Evolutionary conservation across 1,284 basidiomycete species (phyloP).

Genomic region (Rhodotorula sp.): DNA sequence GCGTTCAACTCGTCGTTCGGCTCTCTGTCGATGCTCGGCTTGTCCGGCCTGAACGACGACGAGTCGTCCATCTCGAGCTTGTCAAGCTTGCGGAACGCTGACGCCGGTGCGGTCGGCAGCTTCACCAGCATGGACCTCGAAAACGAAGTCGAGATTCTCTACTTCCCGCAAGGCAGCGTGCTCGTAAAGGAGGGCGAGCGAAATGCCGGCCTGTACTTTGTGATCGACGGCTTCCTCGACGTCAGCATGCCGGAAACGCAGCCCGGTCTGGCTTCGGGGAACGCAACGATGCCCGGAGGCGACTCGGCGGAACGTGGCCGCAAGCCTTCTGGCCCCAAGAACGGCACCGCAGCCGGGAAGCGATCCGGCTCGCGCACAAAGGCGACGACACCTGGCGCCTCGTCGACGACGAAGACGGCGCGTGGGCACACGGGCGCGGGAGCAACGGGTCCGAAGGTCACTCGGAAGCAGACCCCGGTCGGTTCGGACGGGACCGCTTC

Average conservation of each 20-base stretch:
- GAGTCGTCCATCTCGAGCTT: constrained; percentile 40
- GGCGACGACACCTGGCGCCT: not conserved
- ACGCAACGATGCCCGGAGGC: not conserved
- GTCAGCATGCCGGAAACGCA: constrained; percentile 68
- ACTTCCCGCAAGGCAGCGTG: constrained; percentile 80
- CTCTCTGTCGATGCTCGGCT: constrained; percentile 76
- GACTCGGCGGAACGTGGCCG: not conserved
- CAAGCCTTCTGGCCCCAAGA: not conserved
- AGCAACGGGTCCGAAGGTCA: not conserved
- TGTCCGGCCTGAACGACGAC: constrained; percentile 55
- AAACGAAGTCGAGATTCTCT: constrained; percentile 93
- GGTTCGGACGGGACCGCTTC: not conserved
- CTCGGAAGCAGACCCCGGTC: not conserved
- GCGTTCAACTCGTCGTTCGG: constrained; percentile 77
- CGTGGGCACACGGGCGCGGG: not conserved
- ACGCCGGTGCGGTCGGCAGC: constrained; percentile 45
- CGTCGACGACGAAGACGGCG: not conserved
- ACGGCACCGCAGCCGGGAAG: not conserved
- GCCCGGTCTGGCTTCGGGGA: not conserved
- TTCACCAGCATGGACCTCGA: constrained; percentile 67
- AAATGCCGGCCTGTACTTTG: constrained; percentile 91
- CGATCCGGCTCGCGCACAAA: not conserved
- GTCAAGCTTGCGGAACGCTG: constrained; percentile 19
- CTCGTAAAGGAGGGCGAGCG: constrained; percentile 86
- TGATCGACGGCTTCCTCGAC: constrained; percentile 96